Conservation (phyloP, 148 eudicot genomes). For the Dysphania ambrosioides region DNA sequence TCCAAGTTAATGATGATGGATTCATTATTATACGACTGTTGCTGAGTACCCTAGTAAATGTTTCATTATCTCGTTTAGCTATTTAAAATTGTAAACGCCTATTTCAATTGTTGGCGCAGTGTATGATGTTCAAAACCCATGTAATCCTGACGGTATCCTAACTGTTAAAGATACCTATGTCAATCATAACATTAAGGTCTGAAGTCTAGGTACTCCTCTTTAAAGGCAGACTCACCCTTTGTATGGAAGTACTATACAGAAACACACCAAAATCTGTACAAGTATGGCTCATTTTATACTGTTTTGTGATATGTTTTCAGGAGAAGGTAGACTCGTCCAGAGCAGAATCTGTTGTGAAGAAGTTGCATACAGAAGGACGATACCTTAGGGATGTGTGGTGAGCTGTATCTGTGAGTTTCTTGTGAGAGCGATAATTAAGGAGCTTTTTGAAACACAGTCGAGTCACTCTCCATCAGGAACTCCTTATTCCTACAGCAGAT, state of each 20-base stretch:
- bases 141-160: background rate
- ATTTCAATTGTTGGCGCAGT: background rate
- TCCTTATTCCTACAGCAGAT: constrained; percentile 1
- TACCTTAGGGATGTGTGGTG: constrained; percentile 84
- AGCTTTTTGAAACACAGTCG: constrained; percentile 6
- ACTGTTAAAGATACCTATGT: no score
- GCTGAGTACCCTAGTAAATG: no score
- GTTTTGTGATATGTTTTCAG: constrained; percentile 33
- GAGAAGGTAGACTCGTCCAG: constrained; percentile 54
- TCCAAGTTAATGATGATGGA: no score
- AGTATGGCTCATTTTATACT: background rate
- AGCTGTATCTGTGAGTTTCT: constrained; percentile 8
- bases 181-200: no score
- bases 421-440: constrained; percentile 7
- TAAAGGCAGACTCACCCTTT: background rate
- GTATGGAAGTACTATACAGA: background rate
- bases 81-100: background rate
- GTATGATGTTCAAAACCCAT: background rate
- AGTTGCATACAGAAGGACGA: constrained; percentile 73
- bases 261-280: background rate
- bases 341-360: constrained; percentile 70
- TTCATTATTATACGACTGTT: no score
- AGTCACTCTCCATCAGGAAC: background rate
- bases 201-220: background rate
- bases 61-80: no score